Base-by-base conservation (phyloP, 768 basidiomycete genomes). In the Amanita inopinata region DNA sequence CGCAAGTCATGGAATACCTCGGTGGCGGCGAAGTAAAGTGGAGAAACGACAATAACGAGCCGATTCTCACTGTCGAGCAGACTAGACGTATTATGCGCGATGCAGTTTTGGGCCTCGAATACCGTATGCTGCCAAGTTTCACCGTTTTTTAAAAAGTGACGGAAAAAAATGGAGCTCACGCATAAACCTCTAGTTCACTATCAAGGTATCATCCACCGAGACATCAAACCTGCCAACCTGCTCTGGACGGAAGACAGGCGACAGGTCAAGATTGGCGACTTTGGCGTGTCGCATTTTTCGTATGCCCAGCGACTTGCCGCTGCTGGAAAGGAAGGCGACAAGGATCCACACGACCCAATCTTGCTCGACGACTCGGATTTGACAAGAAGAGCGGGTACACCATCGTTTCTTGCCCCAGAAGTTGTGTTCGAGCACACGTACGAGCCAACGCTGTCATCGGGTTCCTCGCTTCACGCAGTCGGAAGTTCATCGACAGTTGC, bases 161-260 rank as follows among this genome's bases (percentile, higher is more conserved):
- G 36, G 36, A 38, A 38, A 38, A 23, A 25, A 12, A 46, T 44
- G 38, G 42, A 42, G 34, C 42, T 31, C 14, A 39, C 24, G 9
- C 44, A 31, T 39, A 45, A 31, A 46, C 40, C 40, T 44, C n/a
- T 55, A 98, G 94, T 99, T 1, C 96, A 99, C 58, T 78, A 84
- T 54, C 92, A 98, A 56, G 96, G 94, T 17, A 98, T 99, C 60
- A 97, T 99, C 38, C 96, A 99, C 63, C 88, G 96, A 45, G 96
- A 99, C 64, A 98, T 99, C 67, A 99, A 99, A 58, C 96, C 96
- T 19, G 89, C 92, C 34, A 99, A 99, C 61, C 78, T 99, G 17
- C 73, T 99, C 20, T 91, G 88, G 80, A 84, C 85, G 2, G 71
- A 73, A 19, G 86, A 94, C 64, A 80, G 87, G 40, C 76, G 77